Conservation (phyloP, 768 basidiomycete species). For the Mycena sanguinolenta region DNA sequence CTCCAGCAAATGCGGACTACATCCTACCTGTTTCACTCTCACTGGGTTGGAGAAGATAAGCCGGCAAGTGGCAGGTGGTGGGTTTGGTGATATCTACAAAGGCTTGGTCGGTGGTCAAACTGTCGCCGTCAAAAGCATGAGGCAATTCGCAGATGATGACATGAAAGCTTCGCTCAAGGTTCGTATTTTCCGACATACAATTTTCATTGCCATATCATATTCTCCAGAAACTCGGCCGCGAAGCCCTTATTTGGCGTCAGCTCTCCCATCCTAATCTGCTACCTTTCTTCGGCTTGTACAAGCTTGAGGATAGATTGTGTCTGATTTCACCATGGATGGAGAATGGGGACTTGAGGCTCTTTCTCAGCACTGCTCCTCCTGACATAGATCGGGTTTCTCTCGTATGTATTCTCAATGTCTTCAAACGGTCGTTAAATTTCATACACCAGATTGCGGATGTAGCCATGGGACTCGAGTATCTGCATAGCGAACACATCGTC, state of each 20-base stretch:
- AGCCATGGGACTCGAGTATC: not conserved
- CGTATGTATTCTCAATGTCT: not conserved
- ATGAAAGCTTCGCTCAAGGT: not conserved
- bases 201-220: no score
- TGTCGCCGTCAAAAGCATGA: no score
- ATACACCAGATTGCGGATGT: not conserved
- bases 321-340: constrained; percentile 13
- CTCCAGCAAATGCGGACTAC: no score
- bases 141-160: not conserved
- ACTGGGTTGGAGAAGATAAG: no score
- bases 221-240: not conserved
- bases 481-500: no score
- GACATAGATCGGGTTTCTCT: not conserved
- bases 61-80: no score
- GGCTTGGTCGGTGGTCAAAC: no score
- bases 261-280: constrained; percentile 4
- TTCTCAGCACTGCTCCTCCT: not conserved
- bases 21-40: no score
- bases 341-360: not conserved
- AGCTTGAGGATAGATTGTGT: not conserved
- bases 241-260: no score
- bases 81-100: no score
- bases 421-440: not conserved
- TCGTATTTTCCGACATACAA: not conserved
- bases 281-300: constrained; percentile 2